A percentile compares a stretch with the other conserved stretches of the same genome.
phyloP scores from a whole-genome alignment of 2,329 filamentous ascomycete genomes.

The Colletotrichum acutatum region DNA sequence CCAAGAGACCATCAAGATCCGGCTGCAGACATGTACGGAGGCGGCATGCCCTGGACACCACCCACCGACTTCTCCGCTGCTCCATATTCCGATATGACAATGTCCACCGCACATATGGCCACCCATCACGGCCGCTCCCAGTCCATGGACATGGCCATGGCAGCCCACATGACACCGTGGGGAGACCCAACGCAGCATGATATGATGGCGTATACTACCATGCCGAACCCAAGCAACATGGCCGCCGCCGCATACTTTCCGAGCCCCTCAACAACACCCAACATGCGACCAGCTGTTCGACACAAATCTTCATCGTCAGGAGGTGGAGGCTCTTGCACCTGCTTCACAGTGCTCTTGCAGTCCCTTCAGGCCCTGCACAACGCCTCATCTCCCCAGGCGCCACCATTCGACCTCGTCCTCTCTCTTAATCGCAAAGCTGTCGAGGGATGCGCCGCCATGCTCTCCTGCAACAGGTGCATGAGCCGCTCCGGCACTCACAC shows the following conservation, averaged over 20 bases:
- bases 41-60: slow-evolving; percentile 53
- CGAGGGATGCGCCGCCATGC: slow-evolving; percentile 58
- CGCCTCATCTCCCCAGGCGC: slow-evolving; percentile 49
- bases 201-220: slow-evolving; percentile 46
- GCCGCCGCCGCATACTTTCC: slow-evolving; percentile 50
- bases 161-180: slow-evolving; percentile 43
- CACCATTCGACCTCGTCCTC: slow-evolving; percentile 57
- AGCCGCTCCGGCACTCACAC: slow-evolving; percentile 55
- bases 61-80: slow-evolving; percentile 47
- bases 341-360: slow-evolving; percentile 58
- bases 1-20: slow-evolving; percentile 36
- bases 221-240: slow-evolving; percentile 49
- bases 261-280: slow-evolving; percentile 52
- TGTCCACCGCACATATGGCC: slow-evolving; percentile 40
- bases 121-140: slow-evolving; percentile 47
- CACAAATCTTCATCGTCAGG: slow-evolving; percentile 37
- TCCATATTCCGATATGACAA: slow-evolving; percentile 46
- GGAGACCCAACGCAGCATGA: slow-evolving; percentile 44
- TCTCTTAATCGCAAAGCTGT: slow-evolving; percentile 59
- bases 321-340: slow-evolving; percentile 51
- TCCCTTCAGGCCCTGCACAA: slow-evolving; percentile 60
- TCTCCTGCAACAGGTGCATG: slow-evolving; percentile 58
- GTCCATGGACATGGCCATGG: slow-evolving; percentile 48
- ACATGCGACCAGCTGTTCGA: slow-evolving; percentile 43
- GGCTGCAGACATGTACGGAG: slow-evolving; percentile 47